Evolutionary conservation across 2,329 filamentous ascomycete species (phyloP).

Genomic region (Cladophialophora psammophila): DNA sequence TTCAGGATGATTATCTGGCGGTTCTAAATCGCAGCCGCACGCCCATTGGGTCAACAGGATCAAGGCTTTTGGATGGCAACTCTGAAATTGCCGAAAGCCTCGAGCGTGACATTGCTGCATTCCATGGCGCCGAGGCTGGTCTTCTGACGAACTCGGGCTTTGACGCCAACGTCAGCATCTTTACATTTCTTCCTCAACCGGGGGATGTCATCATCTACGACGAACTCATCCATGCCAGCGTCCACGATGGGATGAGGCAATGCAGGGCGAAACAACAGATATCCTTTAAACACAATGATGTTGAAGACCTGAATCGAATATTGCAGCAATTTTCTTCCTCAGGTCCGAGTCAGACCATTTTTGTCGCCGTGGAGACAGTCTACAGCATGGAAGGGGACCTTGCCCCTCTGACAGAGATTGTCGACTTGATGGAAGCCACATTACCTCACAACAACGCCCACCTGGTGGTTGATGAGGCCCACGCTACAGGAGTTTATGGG

Average conservation of each 20-base stretch:
- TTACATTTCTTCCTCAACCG: slow-evolving; percentile 66
- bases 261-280: slow-evolving; percentile 61
- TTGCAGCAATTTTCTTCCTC: slow-evolving; percentile 40
- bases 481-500: slow-evolving; percentile 61
- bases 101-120: slow-evolving; percentile 65
- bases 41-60: slow-evolving; percentile 65
- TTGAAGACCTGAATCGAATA: slow-evolving; percentile 48
- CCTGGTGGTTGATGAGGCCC: slow-evolving; percentile 65
- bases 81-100: slow-evolving; percentile 65
- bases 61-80: slow-evolving; percentile 71
- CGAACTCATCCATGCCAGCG: slow-evolving; percentile 77
- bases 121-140: slow-evolving; percentile 65
- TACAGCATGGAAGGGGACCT: slow-evolving; percentile 88
- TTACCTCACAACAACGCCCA: slow-evolving; percentile 65
- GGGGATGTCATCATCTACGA: slow-evolving; percentile 74
- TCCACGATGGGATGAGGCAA: slow-evolving; percentile 77
- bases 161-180: slow-evolving; percentile 70
- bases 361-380: slow-evolving; percentile 73
- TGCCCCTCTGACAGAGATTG: slow-evolving; percentile 67
- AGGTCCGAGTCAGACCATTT: slow-evolving; percentile 57
- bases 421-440: slow-evolving; percentile 62
- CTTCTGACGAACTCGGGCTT: slow-evolving; percentile 71
- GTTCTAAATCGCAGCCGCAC: slow-evolving; percentile 52
- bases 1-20: slow-evolving; percentile 58
- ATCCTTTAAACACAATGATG: slow-evolving; percentile 58